Evolutionary conservation across 2,329 filamentous ascomycete species (phyloP), one percentile per base, ranked within the genome.

Genomic region (Neonectria faginata): DNA sequence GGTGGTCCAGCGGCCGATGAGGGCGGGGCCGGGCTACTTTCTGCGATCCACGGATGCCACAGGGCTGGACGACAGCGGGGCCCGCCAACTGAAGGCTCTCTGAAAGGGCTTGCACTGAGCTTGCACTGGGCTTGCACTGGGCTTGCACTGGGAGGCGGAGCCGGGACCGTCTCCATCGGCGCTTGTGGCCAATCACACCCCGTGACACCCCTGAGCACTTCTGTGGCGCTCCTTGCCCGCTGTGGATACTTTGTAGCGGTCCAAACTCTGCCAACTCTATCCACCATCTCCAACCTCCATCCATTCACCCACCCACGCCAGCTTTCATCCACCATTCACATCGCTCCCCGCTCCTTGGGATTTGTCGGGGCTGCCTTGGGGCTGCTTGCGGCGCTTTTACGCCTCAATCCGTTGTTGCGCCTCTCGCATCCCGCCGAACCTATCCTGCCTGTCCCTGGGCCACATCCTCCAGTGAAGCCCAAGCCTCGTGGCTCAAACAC

Each of bases 401-500:
- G 54, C 42, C 47, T 50, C 54, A 31, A 25, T 44, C 57, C 42
- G 48, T 7, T 16, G n/a, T n/a, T 25, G 44, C 31, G 47, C 47
- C 47, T 39, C 39, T 53, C n/a, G 48, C 54, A 39, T 44, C 20
- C 27, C 9, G 33, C 18, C 29, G 44, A 55, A 42, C 58, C 53
- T 33, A 45, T 39, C 22, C n/a, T 12, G 27, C 27, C 42, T 31
- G 18, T 51, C 18, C 54, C 54, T 63, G 61, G 55, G 22, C 41
- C 44, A 51, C 48, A 51, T 33, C 48, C 5, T 6, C n/a, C 10
- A 14, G 29, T n/a, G 29, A 18, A 31, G 25, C 14, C n/a, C n/a
- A 59, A 53, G 55, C 61, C 61, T 59, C 55, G 44, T 56, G 27
- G 50, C 50, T 55, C 27, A 63, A 60, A 63, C 55, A 63, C 61